phyloP scores from a whole-genome alignment of 2,329 filamentous ascomycete genomes.

The Cercospora nicotianae region DNA sequence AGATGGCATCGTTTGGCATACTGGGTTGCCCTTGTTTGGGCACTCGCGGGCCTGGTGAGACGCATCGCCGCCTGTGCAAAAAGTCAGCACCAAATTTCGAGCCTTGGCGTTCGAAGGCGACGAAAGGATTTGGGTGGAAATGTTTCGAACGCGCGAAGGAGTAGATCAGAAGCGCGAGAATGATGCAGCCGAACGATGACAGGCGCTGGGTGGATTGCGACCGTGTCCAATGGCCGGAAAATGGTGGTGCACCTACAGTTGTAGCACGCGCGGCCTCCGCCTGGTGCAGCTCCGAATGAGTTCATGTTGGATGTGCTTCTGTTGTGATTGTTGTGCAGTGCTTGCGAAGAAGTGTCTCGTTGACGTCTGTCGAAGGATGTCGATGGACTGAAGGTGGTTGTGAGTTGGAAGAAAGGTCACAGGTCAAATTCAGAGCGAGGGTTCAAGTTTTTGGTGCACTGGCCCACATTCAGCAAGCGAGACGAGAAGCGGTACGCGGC shows the following conservation, averaged over 20 bases:
- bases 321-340: constrained; percentile 7
- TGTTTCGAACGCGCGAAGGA: too few relatives aligned
- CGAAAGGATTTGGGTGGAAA: background rate
- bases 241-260: constrained; percentile 52
- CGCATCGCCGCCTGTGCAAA: constrained; percentile 48
- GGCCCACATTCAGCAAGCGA: constrained; percentile 6
- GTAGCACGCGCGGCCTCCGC: constrained; percentile 56
- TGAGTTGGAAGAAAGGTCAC: constrained; percentile 1
- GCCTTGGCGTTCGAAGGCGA: constrained; percentile 10
- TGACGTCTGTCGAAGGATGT: constrained; percentile 12
- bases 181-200: background rate
- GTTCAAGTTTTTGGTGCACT: constrained; percentile 7
- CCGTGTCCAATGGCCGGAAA: background rate
- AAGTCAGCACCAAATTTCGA: constrained; percentile 25
- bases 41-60: constrained; percentile 54
- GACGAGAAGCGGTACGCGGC: constrained; percentile 6
- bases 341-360: background rate
- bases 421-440: constrained; percentile 8
- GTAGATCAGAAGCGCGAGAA: background rate
- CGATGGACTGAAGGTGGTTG: constrained; percentile 2
- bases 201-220: background rate
- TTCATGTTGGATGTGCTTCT: constrained; percentile 45
- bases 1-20: constrained; percentile 15
- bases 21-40: constrained; percentile 49
- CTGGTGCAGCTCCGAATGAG: constrained; percentile 41